Conservation (phyloP, 2,329 filamentous ascomycete species). For the Exophiala dermatitidis region DNA sequence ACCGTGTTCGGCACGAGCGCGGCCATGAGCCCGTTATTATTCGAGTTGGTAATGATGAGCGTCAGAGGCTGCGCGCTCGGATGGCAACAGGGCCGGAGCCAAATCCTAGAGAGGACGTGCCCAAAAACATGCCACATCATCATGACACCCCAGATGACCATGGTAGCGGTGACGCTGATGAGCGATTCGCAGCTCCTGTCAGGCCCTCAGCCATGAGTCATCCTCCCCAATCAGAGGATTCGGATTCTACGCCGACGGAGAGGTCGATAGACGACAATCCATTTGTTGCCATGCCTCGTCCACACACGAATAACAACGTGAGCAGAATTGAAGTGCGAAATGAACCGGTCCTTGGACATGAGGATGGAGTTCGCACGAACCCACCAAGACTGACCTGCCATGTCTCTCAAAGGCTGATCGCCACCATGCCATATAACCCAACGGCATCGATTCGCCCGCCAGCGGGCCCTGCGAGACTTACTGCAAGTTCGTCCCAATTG, state of each 20-base stretch:
- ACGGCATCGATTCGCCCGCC: neutral
- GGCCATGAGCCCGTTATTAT: neutral
- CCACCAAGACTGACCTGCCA: neutral
- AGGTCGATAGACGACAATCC: neutral
- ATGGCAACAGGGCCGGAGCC: too few species aligned
- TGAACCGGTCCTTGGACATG: neutral
- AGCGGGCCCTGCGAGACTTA: neutral
- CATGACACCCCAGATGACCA: too few species aligned
- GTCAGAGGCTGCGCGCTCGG: too few species aligned
- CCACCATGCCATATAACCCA: neutral
- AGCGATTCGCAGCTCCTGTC: neutral
- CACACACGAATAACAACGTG: neutral
- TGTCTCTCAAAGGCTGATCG: neutral
- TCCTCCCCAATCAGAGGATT: neutral
- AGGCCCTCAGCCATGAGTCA: neutral
- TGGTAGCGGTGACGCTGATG: too few species aligned
- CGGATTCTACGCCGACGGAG: neutral
- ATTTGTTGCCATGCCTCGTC: neutral
- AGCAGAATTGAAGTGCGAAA: neutral
- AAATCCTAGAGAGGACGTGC: too few species aligned
- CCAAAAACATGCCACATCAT: too few species aligned
- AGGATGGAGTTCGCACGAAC: neutral
- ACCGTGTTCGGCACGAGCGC: too few species aligned
- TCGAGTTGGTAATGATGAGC: neutral
- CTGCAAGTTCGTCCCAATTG: neutral